phyloP scores from a whole-genome alignment of 257 asterid genomes.

The Solanum gandarillasii region DNA sequence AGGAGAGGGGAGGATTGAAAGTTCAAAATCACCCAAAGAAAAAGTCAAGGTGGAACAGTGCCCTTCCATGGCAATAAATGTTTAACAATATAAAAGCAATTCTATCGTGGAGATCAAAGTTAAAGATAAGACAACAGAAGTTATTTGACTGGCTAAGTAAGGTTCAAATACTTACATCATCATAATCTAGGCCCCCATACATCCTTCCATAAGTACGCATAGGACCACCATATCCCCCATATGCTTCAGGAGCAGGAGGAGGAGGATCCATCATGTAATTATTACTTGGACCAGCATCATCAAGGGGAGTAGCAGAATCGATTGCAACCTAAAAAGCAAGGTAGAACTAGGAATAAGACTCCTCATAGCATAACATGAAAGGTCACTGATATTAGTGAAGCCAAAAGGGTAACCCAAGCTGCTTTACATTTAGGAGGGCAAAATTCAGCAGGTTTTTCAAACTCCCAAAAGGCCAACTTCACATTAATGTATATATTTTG shows the following conservation, averaged over 20 bases:
- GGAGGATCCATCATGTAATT: conserved; percentile 49
- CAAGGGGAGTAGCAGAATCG: conserved; percentile 97
- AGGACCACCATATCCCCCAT: conserved; percentile 72
- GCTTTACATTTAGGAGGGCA: neutral
- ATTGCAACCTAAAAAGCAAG: conserved; percentile 66
- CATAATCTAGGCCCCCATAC: conserved; percentile 79
- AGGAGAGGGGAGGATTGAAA: neutral
- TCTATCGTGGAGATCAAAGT: neutral
- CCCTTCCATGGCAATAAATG: neutral
- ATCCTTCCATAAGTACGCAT: conserved; percentile 76
- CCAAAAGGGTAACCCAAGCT: neutral
- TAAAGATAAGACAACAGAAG: neutral
- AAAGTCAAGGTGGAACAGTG: neutral
- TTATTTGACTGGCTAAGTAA: neutral
- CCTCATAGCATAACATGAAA: neutral
- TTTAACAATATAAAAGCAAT: neutral
- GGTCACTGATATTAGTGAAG: neutral
- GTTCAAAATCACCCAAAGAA: neutral
- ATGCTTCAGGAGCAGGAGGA: conserved; percentile 59
- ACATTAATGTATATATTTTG: neutral
- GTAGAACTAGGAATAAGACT: neutral
- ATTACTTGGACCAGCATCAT: conserved; percentile 82
- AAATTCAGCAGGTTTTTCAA: neutral
- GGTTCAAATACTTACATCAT: conserved; percentile 63
- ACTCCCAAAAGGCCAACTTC: neutral